Evolutionary conservation across 2,329 filamentous ascomycete genomes (phyloP).

Genomic region (Coniochaeta hoffmannii): DNA sequence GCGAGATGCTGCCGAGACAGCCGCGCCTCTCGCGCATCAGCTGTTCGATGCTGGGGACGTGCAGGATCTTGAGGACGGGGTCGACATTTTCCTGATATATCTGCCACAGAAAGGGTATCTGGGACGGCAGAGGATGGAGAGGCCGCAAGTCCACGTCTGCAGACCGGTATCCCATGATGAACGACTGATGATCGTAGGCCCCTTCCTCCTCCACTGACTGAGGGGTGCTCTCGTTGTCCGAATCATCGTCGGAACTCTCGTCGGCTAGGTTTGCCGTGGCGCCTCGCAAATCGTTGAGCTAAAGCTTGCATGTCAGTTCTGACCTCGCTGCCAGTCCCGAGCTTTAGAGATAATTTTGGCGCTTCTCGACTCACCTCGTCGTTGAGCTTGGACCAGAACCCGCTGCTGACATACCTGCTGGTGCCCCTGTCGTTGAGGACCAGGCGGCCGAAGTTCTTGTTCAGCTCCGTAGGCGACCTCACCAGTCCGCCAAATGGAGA

Average conservation of each 20-base stretch:
- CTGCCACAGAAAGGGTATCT: constrained; percentile 62
- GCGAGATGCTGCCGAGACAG: constrained; percentile 49
- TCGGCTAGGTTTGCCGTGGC: constrained; percentile 42
- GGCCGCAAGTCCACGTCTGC: constrained; percentile 58
- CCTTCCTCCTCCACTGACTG: constrained; percentile 27
- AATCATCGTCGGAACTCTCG: constrained; percentile 49
- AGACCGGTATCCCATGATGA: constrained; percentile 66
- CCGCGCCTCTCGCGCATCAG: constrained; percentile 54
- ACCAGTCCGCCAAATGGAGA: constrained; percentile 10
- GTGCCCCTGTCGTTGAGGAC: constrained; percentile 63
- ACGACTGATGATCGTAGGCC: constrained; percentile 56
- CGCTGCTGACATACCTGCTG: constrained; percentile 67
- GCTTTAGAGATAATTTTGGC: not conserved
- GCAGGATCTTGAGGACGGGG: constrained; percentile 62
- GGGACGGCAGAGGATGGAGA: constrained; percentile 58
- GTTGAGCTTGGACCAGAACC: constrained; percentile 68
- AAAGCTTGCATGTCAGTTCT: not conserved
- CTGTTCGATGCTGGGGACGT: constrained; percentile 58
- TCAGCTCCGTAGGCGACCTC: constrained; percentile 26
- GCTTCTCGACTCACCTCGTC: constrained; percentile 49
- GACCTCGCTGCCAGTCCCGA: not conserved
- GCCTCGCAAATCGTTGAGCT: constrained; percentile 38
- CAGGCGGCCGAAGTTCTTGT: constrained; percentile 57
- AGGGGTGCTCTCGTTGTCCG: constrained; percentile 51
- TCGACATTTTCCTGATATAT: constrained; percentile 69